Evolutionary conservation across 441 rosid species (phyloP).

Genomic region (Aleurites moluccanus): DNA sequence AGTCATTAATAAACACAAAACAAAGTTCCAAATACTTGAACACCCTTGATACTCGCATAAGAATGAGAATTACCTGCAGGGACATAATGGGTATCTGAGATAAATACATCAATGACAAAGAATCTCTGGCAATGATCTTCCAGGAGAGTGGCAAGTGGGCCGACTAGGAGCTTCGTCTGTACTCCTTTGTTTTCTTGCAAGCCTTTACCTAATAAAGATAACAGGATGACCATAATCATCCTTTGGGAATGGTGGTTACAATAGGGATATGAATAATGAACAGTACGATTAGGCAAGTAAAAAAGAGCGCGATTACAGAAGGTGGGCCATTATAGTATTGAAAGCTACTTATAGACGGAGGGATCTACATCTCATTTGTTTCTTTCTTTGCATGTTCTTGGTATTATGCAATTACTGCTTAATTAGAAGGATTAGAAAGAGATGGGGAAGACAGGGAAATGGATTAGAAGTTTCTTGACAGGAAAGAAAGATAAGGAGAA

Average conservation of each 20-base stretch:
- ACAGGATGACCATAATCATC: slow-evolving; percentile 4
- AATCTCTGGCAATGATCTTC: slow-evolving; percentile 25
- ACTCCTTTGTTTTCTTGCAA: slow-evolving; percentile 17
- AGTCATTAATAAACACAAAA: neutral
- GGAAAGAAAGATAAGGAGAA: slow-evolving; percentile 67
- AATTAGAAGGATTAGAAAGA: slow-evolving; percentile 23
- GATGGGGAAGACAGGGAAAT: slow-evolving; percentile 87
- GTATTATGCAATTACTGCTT: slow-evolving; percentile 17
- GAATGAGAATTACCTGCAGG: slow-evolving; percentile 5
- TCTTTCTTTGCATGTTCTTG: slow-evolving; percentile 23
- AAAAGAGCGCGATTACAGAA: slow-evolving; percentile 18
- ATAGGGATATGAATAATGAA: slow-evolving; percentile 18
- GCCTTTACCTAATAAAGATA: neutral
- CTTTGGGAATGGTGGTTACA: slow-evolving; percentile 12
- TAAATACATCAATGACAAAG: slow-evolving; percentile 23
- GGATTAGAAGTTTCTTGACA: slow-evolving; percentile 68
- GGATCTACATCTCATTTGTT: slow-evolving; percentile 31
- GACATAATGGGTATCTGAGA: slow-evolving; percentile 16
- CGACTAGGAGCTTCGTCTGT: slow-evolving; percentile 23
- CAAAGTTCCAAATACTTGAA: slow-evolving; percentile 20
- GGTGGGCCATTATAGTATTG: slow-evolving; percentile 22
- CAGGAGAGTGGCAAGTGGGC: slow-evolving; percentile 21
- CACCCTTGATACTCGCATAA: slow-evolving; percentile 19
- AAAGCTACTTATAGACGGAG: slow-evolving; percentile 17
- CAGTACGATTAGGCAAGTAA: slow-evolving; percentile 36